phyloP scores from a whole-genome alignment of 2,329 filamentous ascomycete genomes.

The Triangularia setosa region DNA sequence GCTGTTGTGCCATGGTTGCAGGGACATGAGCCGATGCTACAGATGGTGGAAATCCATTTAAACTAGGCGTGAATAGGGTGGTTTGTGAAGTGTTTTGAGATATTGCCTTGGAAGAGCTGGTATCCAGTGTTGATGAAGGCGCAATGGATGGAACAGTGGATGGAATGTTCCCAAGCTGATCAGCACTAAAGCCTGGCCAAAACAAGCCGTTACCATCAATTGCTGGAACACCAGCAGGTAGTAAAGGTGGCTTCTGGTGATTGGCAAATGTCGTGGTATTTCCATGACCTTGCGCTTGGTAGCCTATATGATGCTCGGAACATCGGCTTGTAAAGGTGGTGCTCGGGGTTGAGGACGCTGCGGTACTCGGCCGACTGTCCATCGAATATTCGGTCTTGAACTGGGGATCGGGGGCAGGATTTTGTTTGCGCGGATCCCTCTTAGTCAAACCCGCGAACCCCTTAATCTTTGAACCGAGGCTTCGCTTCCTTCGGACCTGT shows the following conservation, averaged over 20 bases:
- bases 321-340: conserved; percentile 10
- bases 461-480: conserved; percentile 28
- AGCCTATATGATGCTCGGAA: conserved; percentile 12
- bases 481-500: conserved; percentile 26
- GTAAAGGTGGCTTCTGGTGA: conserved; percentile 14
- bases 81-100: conserved; percentile 25
- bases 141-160: conserved; percentile 24
- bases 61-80: conserved; percentile 18
- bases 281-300: conserved; percentile 9
- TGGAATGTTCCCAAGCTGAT: conserved; percentile 17
- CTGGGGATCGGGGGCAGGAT: conserved; percentile 10
- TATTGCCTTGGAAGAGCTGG: conserved; percentile 13
- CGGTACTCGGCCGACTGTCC: conserved; percentile 19
- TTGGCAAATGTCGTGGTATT: conserved; percentile 1
- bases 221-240: conserved; percentile 8
- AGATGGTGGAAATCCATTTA: conserved; percentile 14
- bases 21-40: conserved; percentile 6
- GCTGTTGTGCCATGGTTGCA: conserved; percentile 11
- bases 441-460: conserved; percentile 22
- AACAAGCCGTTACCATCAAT: conserved; percentile 21
- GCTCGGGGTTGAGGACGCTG: conserved; percentile 18
- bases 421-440: conserved; percentile 17
- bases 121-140: conserved; percentile 20
- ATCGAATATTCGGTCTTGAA: conserved; percentile 10
- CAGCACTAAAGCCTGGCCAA: conserved; percentile 17